Percentiles rank a stretch among this genome's conserved stretches.
Evolutionary conservation across 2,329 filamentous ascomycete species (phyloP).

Genomic region (Aspergillus caelatus): DNA sequence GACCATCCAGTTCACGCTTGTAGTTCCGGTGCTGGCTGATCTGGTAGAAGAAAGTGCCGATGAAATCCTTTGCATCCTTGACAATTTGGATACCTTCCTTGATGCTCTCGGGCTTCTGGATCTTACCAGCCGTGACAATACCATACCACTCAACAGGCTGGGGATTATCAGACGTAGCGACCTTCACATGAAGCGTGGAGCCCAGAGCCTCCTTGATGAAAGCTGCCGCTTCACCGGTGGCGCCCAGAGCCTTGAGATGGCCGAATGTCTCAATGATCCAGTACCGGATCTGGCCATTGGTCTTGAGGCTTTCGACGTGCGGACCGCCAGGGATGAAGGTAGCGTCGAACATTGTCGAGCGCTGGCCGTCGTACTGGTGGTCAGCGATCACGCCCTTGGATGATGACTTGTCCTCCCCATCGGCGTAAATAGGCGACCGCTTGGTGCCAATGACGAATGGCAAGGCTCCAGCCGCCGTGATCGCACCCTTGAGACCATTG

Average conservation of each 20-base stretch:
- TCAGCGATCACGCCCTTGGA: conserved; percentile 66
- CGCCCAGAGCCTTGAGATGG: conserved; percentile 77
- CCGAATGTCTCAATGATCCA: conserved; percentile 81
- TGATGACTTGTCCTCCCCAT: conserved; percentile 46
- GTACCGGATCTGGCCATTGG: conserved; percentile 73
- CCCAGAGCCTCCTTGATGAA: conserved; percentile 38
- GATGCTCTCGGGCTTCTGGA: conserved; percentile 58
- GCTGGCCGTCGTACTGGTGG: conserved; percentile 78
- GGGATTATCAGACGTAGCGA: conserved; percentile 51
- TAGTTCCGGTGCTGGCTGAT: conserved; percentile 76
- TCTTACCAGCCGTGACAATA: conserved; percentile 68
- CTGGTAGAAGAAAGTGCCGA: conserved; percentile 70
- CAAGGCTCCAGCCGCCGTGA: conserved; percentile 65
- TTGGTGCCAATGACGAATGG: conserved; percentile 73
- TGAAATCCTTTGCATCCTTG: conserved; percentile 69
- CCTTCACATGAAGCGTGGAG: conserved; percentile 50
- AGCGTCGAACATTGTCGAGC: conserved; percentile 77
- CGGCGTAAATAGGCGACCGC: conserved; percentile 66
- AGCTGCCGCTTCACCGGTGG: conserved; percentile 56
- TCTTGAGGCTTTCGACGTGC: conserved; percentile 62
- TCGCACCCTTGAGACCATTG: conserved; percentile 64
- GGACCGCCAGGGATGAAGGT: conserved; percentile 75
- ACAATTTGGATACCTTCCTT: conserved; percentile 65
- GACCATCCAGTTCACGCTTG: conserved; percentile 71
- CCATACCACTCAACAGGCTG: conserved; percentile 70